These are phyloP conservation scores for Vaccinium vitisidaea DNA, from an alignment of 148 eudicot species.

Conservation along the genomic window DNA sequence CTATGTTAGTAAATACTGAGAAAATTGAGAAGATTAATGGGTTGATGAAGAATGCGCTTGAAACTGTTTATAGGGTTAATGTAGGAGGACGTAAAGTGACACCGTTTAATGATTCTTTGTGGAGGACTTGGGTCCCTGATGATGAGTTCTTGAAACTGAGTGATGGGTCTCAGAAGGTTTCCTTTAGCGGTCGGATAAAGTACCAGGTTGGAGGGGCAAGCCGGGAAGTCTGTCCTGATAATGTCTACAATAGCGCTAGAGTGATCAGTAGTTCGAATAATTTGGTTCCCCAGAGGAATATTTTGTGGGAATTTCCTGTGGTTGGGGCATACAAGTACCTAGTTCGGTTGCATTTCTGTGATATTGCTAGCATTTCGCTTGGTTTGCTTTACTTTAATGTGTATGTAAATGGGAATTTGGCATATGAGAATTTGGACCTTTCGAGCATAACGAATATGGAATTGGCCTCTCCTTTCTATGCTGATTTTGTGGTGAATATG, in stretches of 20 bases:
- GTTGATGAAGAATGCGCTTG: slow-evolving; percentile 51
- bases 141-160: slow-evolving; percentile 47
- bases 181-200: slow-evolving; percentile 64
- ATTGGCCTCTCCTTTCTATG: slow-evolving; percentile 80
- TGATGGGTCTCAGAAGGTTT: slow-evolving; percentile 39
- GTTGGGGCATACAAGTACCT: slow-evolving; percentile 55
- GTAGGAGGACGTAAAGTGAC: slow-evolving; percentile 90
- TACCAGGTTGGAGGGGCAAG: slow-evolving; percentile 73
- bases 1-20: slow-evolving; percentile 36
- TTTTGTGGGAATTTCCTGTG: slow-evolving; percentile 70
- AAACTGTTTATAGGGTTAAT: slow-evolving; percentile 69
- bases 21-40: slow-evolving; percentile 46
- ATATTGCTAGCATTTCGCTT: slow-evolving; percentile 65
- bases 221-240: slow-evolving; percentile 88
- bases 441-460: slow-evolving; percentile 27
- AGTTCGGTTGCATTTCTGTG: slow-evolving; percentile 84
- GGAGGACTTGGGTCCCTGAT: slow-evolving; percentile 93
- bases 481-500: slow-evolving; percentile 66
- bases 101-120: slow-evolving; percentile 89
- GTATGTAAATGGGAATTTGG: slow-evolving; percentile 66
- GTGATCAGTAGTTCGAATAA: slow-evolving; percentile 40
- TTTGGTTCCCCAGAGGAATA: slow-evolving; percentile 32
- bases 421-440: slow-evolving; percentile 60
- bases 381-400: slow-evolving; percentile 70
- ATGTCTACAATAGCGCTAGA: slow-evolving; percentile 75